Base-by-base conservation (phyloP, 768 basidiomycete species). In the Rhodotorula diobovata region DNA sequence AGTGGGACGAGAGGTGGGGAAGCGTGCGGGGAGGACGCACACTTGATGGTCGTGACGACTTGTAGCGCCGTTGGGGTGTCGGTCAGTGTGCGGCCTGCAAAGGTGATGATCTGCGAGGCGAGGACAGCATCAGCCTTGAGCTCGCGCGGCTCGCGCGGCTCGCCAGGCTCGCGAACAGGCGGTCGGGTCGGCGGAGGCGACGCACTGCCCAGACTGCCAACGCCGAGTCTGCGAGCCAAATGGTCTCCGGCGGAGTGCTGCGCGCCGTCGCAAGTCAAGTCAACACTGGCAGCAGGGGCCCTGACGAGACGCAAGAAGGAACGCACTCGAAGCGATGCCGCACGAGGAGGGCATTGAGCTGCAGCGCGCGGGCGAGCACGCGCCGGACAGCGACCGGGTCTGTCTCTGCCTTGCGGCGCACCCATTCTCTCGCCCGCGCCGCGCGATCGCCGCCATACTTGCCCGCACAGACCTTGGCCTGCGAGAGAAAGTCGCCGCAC, bases 151-250 rank as follows among this genome's bases (percentile, higher is more conserved):
- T n/a, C n/a, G 3, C 5, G 43, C 8, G 6, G 18, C 20, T 16
- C 43, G 6, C 8, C 21, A 60, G 25, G 5, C 30, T 4, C 20
- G 32, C n/a, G 20, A n/a, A 15, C 41, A 41, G 12, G 25, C 9
- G 25, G 6, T 7, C 41, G 41, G 18, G 41, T 2, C 12, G 18
- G 18, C 14, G 41, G 41, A 43, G 41, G 18, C 9, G 55, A 35
- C 55, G 16, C 8, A 58, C 57, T 28, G 57, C 57, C 57, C 57
- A 58, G 28, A 58, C 37, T 2, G 57, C 57, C 39, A 58, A n/a
- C 8, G 57, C 57, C 21, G 57, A 37, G 28, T 58, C 57, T 10
- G 57, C 39, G 11, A 58, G 39, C 57, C 57, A 58, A 39, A 58
- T 37, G 4, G 35, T 37, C 39, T 58, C 57, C 39, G 57, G 12